Evolutionary conservation across 2,329 filamentous ascomycete species (phyloP), one percentile per base, ranked within the genome.

Genomic region (Fusarium tuaranense): DNA sequence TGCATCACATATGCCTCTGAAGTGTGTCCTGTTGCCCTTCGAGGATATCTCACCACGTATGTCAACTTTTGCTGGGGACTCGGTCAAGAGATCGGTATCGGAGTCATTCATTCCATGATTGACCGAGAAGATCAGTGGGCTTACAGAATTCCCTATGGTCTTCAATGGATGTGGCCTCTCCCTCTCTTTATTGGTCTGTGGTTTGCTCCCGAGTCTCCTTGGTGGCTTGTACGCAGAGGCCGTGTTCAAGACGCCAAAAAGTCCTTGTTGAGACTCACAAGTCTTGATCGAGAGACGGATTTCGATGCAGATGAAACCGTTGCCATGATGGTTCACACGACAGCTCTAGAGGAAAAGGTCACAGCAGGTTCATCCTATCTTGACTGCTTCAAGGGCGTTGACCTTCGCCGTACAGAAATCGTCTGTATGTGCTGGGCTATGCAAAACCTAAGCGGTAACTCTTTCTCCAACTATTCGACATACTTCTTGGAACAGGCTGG

Each of bases 251-350:
- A 93, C 16, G 93, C 93, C 34, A 93, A 93, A 83, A 84, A 85
- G 59, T 85, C 92, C 1, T 87, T 94, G 20, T 84, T 92, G 61
- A 90, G 92, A 5, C 85, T 94, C 20, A 94, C 92, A 7, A 92
- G 88, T 77, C 76, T 87, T 18, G 85, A 91, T 70, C 86, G 86
- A 63, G 92, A 94, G 70, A 92, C 90, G 1, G 89, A 92, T 69
- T 95, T 97, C 77, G 90, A 97, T 78, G 90, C 93, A 16, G 93
- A 97, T 72, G 94, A 97, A 84, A 97, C 94, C 0, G 87, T 97
- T 60, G 92, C 94, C 78, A 97, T 97, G 94, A 97, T 98, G 93
- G 91, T 95, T 1, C 94, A 97, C 80, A 98, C 95, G 0, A 95
- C 93, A 0, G 92, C 93, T 0, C 86, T 97, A 13, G 95, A 97